Percentiles rank a stretch among this genome's conserved stretches.
Evolutionary conservation across 345 rosid species (phyloP).

Genomic region (Eucalyptus dawsonii): DNA sequence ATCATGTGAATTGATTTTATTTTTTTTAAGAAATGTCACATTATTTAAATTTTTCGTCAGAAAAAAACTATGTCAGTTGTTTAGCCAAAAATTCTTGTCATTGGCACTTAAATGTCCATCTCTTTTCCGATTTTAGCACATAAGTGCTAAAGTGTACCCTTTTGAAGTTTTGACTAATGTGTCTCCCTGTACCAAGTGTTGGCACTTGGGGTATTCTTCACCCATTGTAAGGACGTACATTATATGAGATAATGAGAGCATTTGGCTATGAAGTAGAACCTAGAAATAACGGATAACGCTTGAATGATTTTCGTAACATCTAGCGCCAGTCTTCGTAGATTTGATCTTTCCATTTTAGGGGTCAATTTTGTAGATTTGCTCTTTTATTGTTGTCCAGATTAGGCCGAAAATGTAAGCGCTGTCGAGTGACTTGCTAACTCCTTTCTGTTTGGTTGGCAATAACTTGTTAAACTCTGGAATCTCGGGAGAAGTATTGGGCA

Average conservation of each 20-base stretch:
- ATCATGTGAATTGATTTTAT: too few species aligned
- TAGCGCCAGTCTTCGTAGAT: neutral
- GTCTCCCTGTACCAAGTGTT: accelerated
- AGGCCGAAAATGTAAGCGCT: neutral
- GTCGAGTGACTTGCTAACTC: neutral
- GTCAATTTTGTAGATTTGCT: neutral
- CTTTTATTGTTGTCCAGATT: neutral
- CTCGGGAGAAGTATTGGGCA: neutral
- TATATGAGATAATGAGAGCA: neutral
- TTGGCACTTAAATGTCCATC: too few species aligned
- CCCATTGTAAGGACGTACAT: neutral
- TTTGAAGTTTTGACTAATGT: too few species aligned
- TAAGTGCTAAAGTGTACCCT: too few species aligned
- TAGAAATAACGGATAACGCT: neutral
- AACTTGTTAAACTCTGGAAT: neutral
- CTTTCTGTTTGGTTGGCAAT: neutral
- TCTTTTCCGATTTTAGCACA: too few species aligned
- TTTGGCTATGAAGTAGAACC: neutral
- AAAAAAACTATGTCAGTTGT: too few species aligned
- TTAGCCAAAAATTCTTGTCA: too few species aligned
- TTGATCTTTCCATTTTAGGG: neutral
- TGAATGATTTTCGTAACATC: neutral
- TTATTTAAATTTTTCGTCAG: too few species aligned
- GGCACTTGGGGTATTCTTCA: too few species aligned
- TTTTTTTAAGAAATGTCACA: too few species aligned